These are phyloP conservation scores for Allium cepa DNA, from an alignment of 106 monocot genomes.

Conservation along the genomic window DNA sequence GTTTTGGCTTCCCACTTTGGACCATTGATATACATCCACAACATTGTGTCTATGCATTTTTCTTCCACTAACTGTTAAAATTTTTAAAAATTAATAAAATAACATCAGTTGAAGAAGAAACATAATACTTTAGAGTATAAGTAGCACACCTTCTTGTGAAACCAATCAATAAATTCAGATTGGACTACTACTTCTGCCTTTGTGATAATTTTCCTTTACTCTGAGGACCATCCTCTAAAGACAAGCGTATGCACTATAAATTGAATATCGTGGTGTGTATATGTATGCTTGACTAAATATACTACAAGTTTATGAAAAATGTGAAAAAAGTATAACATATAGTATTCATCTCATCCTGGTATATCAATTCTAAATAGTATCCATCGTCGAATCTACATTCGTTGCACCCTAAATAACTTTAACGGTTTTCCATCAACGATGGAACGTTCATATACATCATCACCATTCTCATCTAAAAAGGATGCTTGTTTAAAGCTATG, in stretches of 20 bases:
- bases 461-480: not conserved
- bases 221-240: no score
- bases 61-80: not conserved
- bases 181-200: no score
- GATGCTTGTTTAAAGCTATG: not conserved
- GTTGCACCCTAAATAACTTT: not conserved
- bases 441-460: not conserved
- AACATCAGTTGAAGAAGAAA: no score
- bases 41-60: not conserved
- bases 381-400: not conserved
- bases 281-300: no score
- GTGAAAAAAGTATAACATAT: not conserved
- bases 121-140: no score
- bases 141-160: not conserved
- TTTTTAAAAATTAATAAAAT: no score
- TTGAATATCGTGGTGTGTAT: no score
- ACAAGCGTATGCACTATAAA: no score
- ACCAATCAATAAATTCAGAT: no score
- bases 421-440: not conserved
- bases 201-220: no score
- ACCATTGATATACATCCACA: not conserved
- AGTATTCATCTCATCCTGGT: not conserved
- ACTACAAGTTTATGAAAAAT: not conserved
- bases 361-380: not conserved
- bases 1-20: not conserved